Evolutionary conservation across 2,329 filamentous ascomycete genomes (phyloP), one percentile per base, ranked within the genome.

Genomic region (Didymella exigua): DNA sequence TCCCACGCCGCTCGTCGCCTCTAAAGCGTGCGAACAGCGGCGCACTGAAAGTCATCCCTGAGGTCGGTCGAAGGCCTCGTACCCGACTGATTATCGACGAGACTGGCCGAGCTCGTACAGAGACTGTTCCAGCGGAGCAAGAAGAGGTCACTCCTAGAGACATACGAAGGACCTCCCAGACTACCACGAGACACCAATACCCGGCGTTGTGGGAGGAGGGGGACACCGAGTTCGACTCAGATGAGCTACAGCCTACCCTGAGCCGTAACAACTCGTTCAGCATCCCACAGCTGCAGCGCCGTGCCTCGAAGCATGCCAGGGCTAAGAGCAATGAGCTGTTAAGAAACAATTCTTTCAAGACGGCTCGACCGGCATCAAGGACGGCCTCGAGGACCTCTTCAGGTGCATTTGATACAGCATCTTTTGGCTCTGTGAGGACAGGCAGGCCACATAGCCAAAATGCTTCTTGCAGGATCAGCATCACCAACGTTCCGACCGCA

Each of bases 1-100:
- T 78, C 19, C 75, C 76, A 33, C 74, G 79, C 11, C 76, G 75
- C 27, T 73, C 77, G 3, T 82, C 79, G 14, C 79, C 79, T 0
- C 54, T 81, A 19, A 82, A 82, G 65, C 72, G 79, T 8, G 69
- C 75, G 53, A 77, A 67, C 42, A 68, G 75, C 29, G 69, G 73
- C 2, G 74, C 75, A 14, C 71, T 81, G 3, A 75, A 74, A 30
- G 73, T 78, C 7, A 81, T 82, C 13, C 78, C 78, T 3, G 79
- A 81, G 59, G 63, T 75, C 41, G 65, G 74, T 47, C 70, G 71
- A 56, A 73, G 75, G 48, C 72, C 75, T 9, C 72, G 75, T 44
- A 77, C 76, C 41, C 76, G 78, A 7, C 74, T 82, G 18, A 70
- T 81, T 31, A 74, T 82, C 30, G 79, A 81, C 58, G 78, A 80